Base-by-base conservation (phyloP, 2,329 filamentous ascomycete genomes). In the Periconia macrospinosa region DNA sequence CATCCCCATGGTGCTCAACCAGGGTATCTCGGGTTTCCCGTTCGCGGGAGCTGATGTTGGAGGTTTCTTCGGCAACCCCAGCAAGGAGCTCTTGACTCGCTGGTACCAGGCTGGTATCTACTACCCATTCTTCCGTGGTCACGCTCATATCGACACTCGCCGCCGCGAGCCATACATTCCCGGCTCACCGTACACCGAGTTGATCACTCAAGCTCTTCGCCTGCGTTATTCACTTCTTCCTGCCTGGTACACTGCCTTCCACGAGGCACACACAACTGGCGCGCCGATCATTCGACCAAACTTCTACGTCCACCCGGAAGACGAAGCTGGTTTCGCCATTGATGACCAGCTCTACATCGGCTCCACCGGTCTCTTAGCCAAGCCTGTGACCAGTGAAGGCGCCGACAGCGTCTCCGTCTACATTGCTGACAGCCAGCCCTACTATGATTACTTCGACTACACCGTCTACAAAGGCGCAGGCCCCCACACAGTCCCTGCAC, bases 101-200 rank as follows among this genome's bases (percentile, higher is more conserved):
- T 99, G 94, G 94, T 99, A 96, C 76, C 94, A 99, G 75, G 86
- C 92, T 33, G 94, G 94, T 57, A 90, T 91, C 52, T 99, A 96
- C 81, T 97, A 97, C 73, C 94, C 94, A 8, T 99, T 97, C 80
- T 96, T 97, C 89, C 90, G 94, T 57, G 94, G 86, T 1, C 94
- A 99, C 71, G 94, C 94, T 7, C 94, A 99, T 74, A 97, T 97
- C 56, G 94, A 99, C 69, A 90, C 94, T 40, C 91, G 94, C 44
- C 89, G 94, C 23, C 89, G 94, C 49, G 94, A 99, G 77, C 94
- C 94, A 2, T 99, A 97, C 71, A 80, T 97, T 53, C 81, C 87
- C 11, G 89, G 90, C 11, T 89, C 94, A 56, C 92, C 92, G 1
- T 92, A 96, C 76, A 90, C 86, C 3, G 82, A 83, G 49, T 95